Evolutionary conservation across 2,329 filamentous ascomycete species (phyloP).

Genomic region (Verticillium zaregamsianum): DNA sequence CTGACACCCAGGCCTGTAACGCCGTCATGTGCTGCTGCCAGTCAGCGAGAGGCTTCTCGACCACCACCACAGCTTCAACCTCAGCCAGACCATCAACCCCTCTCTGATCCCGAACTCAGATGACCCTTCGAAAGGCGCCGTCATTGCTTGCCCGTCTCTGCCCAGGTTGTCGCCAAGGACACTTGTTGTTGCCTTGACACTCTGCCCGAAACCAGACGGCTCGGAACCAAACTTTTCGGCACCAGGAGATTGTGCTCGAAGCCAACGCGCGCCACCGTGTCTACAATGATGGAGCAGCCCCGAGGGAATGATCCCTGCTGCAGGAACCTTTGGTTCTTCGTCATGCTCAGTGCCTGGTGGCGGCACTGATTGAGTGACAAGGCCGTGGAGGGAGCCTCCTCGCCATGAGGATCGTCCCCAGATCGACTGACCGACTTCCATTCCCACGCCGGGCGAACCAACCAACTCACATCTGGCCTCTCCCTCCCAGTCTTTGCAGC

Average conservation of each 20-base stretch:
- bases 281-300: background rate
- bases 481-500: too few species aligned
- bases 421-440: too few species aligned
- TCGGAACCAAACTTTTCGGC: background rate
- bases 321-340: background rate
- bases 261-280: background rate
- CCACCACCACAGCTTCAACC: too few species aligned
- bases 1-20: background rate
- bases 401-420: too few species aligned
- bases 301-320: background rate
- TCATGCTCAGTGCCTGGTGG: background rate
- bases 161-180: background rate
- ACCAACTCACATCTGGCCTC: too few species aligned
- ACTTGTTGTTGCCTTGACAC: background rate
- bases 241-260: background rate
- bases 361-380: background rate
- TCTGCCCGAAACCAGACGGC: background rate
- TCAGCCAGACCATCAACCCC: too few species aligned
- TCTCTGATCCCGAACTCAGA: too few species aligned
- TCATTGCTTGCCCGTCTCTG: background rate
- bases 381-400: background rate
- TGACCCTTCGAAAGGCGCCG: background rate
- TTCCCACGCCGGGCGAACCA: too few species aligned
- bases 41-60: too few species aligned
- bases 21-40: too few species aligned